Evolutionary conservation across 148 eudicot species (phyloP).

Genomic region (Mesembryanthemum crystallinum): DNA sequence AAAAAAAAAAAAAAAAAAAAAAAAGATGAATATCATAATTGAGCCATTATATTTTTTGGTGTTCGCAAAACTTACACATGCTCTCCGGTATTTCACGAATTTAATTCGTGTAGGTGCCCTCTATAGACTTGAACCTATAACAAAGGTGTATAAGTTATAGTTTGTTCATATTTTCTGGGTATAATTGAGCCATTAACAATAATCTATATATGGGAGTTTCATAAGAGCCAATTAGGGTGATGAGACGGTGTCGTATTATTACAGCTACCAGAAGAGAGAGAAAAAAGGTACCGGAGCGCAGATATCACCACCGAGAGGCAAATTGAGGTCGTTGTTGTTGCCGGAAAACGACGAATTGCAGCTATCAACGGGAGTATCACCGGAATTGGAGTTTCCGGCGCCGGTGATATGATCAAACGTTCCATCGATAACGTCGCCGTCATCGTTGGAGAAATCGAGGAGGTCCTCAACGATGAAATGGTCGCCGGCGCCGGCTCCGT

Average conservation of each 20-base stretch:
- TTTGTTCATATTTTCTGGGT: no score
- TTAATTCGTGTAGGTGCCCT: no score
- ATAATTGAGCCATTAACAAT: no score
- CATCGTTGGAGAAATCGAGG: conserved; percentile 71
- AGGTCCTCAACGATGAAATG: conserved; percentile 79
- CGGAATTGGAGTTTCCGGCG: conserved; percentile 39
- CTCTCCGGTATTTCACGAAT: no score
- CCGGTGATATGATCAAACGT: conserved; percentile 15
- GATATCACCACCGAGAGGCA: conserved; percentile 22
- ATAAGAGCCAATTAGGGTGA: no score
- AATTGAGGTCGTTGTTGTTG: conserved; percentile 7
- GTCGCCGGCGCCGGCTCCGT: conserved; percentile 32
- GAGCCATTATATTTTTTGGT: neutral
- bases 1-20: no score
- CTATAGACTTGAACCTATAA: no score
- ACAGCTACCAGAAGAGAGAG: neutral
- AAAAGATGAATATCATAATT: neutral
- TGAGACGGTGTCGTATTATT: no score
- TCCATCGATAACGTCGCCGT: conserved; percentile 32
- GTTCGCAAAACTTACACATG: no score
- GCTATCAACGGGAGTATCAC: conserved; percentile 49
- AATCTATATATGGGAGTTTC: no score
- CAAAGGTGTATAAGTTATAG: no score
- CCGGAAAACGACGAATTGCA: conserved; percentile 61
- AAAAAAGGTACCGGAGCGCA: conserved; percentile 54